Conservation (phyloP, 331 rosid species). For the Quercus lobata region DNA sequence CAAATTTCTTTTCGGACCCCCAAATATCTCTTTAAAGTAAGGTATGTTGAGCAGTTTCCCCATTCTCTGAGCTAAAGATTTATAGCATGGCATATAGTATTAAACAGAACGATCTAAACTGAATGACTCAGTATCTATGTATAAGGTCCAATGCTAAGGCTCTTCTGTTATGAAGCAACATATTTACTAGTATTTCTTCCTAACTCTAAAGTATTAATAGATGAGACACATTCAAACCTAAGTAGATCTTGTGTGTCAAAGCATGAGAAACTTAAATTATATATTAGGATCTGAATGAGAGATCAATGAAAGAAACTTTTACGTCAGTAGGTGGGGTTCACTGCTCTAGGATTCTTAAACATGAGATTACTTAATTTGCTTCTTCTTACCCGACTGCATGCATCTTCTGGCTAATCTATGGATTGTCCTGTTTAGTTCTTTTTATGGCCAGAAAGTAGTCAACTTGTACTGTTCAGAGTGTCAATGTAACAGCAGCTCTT, state of each 20-base stretch:
- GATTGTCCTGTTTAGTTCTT: not conserved
- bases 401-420: not conserved
- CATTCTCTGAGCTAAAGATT: not conserved
- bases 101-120: not conserved
- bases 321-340: not conserved
- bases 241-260: not conserved
- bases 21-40: slow-evolving; percentile 47
- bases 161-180: not conserved
- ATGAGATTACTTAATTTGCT: not conserved
- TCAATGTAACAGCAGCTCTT: not conserved
- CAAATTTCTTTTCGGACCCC: slow-evolving; percentile 46
- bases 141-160: not conserved
- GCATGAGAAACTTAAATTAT: not conserved
- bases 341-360: not conserved
- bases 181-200: not conserved
- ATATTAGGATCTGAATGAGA: not conserved
- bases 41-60: slow-evolving; percentile 31
- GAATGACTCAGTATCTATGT: not conserved
- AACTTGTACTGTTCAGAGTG: not conserved
- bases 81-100: not conserved
- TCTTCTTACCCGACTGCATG: too few species aligned
- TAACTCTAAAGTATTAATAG: too few species aligned
- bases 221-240: too few species aligned
- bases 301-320: not conserved
- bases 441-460: not conserved